phyloP scores from a whole-genome alignment of 441 rosid genomes.

The Pelargonium cotyledonis region DNA sequence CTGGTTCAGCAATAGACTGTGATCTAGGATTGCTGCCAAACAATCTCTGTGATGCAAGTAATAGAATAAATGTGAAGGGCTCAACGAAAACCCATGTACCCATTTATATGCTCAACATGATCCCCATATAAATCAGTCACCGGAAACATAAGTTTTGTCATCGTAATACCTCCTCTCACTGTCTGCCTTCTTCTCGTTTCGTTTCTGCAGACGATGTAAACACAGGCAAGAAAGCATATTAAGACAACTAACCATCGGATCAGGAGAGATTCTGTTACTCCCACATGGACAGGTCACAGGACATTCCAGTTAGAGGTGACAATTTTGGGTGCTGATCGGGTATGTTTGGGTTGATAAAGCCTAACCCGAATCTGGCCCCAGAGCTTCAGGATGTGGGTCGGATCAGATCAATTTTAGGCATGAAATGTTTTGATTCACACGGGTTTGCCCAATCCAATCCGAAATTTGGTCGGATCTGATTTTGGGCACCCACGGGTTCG shows the following conservation, averaged over 20 bases:
- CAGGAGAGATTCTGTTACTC: too few relatives aligned
- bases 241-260: neutral
- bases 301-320: too few relatives aligned
- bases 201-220: conserved; percentile 43
- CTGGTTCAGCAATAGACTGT: conserved; percentile 19
- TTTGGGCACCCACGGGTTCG: neutral
- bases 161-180: conserved; percentile 81
- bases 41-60: conserved; percentile 15
- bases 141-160: conserved; percentile 61
- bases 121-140: conserved; percentile 33
- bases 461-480: too few relatives aligned
- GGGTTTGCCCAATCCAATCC: too few relatives aligned
- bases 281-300: too few relatives aligned
- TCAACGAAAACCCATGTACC: neutral
- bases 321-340: too few relatives aligned
- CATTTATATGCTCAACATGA: too few relatives aligned
- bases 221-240: neutral
- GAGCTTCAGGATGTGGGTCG: too few relatives aligned
- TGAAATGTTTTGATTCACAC: too few relatives aligned
- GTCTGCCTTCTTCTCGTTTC: conserved; percentile 64
- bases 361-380: too few relatives aligned
- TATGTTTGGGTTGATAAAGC: too few relatives aligned
- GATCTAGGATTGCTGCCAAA: conserved; percentile 13
- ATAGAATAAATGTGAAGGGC: conserved; percentile 13
- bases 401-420: too few relatives aligned